Percentiles rank a stretch among this genome's conserved stretches.
These are phyloP conservation scores for Meyerozyma guilliermondii DNA, from an alignment of 1,139 yeast genomes.

Conservation along the genomic window DNA sequence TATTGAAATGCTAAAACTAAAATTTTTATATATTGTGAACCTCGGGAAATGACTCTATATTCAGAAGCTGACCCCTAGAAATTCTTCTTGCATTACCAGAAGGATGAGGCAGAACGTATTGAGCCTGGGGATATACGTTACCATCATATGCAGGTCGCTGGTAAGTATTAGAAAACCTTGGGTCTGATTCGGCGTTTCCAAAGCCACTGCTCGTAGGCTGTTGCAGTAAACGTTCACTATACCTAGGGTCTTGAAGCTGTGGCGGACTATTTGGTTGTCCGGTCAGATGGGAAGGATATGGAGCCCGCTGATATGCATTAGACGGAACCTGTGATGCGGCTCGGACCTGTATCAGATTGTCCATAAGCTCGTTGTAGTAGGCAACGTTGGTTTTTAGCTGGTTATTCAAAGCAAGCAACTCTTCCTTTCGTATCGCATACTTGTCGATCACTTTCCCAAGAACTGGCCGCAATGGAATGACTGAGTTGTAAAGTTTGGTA, in stretches of 20 bases:
- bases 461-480: conserved; percentile 69
- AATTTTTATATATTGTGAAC: conserved; percentile 16
- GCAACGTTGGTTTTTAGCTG: conserved; percentile 65
- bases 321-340: conserved; percentile 10
- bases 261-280: background rate
- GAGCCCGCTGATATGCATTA: conserved; percentile 7
- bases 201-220: conserved; percentile 37
- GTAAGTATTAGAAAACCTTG: background rate
- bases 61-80: conserved; percentile 19
- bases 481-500: conserved; percentile 57
- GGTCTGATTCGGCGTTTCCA: conserved; percentile 20
- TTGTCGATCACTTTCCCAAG: conserved; percentile 71
- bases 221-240: conserved; percentile 15
- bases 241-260: conserved; percentile 5
- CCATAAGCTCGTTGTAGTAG: conserved; percentile 66
- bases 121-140: background rate
- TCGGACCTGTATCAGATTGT: conserved; percentile 33
- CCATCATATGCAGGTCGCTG: background rate
- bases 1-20: background rate
- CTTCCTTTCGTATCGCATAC: conserved; percentile 70
- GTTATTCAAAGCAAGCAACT: conserved; percentile 62
- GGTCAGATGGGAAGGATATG: conserved; percentile 14
- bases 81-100: background rate
- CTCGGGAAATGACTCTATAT: conserved; percentile 26
- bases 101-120: background rate